phyloP scores from a whole-genome alignment of 441 rosid species.

The Adansonia madagascariensis region DNA sequence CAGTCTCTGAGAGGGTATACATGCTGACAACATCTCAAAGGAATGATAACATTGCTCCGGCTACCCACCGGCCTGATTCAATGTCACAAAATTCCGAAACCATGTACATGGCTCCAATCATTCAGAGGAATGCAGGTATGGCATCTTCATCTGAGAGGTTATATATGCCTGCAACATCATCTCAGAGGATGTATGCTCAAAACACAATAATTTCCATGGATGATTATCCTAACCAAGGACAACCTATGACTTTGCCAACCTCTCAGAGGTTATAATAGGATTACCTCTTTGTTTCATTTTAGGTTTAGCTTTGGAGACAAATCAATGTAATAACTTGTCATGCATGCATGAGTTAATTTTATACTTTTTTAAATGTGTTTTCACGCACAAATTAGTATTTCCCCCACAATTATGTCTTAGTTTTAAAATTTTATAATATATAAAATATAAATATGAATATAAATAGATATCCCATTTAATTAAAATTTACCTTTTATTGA shows the following conservation, averaged over 20 bases:
- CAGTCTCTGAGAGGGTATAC: constrained; percentile 32
- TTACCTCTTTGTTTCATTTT: no score
- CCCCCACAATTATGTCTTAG: no score
- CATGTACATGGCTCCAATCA: constrained; percentile 35
- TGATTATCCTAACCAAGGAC: constrained; percentile 42
- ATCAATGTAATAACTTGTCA: no score
- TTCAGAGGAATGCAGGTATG: constrained; percentile 36
- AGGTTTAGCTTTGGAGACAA: background rate
- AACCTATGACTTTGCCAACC: constrained; percentile 38
- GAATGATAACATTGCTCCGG: constrained; percentile 20
- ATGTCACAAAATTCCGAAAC: constrained; percentile 32
- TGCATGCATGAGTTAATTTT: no score
- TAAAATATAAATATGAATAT: no score
- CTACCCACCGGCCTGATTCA: constrained; percentile 25
- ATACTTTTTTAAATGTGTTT: no score
- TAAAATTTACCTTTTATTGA: no score
- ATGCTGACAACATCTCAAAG: constrained; percentile 29
- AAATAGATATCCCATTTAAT: no score
- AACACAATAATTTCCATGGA: constrained; percentile 37
- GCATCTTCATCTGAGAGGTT: constrained; percentile 40
- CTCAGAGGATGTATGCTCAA: constrained; percentile 42
- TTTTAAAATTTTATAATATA: no score
- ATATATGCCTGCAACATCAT: constrained; percentile 32
- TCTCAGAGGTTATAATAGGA: constrained; percentile 35
- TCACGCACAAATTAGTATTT: no score